phyloP scores from a whole-genome alignment of 257 asterid genomes.

The Scutellaria barbata region DNA sequence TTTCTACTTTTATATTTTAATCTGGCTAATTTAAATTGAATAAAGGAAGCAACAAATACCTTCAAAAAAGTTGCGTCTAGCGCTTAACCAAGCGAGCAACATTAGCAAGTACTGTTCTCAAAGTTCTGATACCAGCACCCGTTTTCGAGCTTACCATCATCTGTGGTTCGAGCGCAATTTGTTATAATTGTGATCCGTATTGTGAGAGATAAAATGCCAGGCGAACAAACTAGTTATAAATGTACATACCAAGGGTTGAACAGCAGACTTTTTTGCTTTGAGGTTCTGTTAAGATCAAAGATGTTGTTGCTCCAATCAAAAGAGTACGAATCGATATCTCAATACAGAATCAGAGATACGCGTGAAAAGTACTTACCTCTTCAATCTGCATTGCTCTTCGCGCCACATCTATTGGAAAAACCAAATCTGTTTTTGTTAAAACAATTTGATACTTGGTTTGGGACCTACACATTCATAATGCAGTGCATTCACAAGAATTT shows the following conservation, averaged over 20 bases:
- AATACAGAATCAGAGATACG: not conserved
- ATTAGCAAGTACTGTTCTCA: constrained; percentile 81
- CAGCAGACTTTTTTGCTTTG: constrained; percentile 75
- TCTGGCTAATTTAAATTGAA: constrained; percentile 25
- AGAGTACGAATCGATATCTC: not conserved
- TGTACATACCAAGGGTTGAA: constrained; percentile 82
- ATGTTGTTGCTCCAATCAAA: constrained; percentile 29
- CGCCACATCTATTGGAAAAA: constrained; percentile 92
- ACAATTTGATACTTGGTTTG: constrained; percentile 89
- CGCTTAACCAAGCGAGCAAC: constrained; percentile 70
- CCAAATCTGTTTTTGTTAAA: constrained; percentile 87
- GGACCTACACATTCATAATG: constrained; percentile 53
- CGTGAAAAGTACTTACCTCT: constrained; percentile 60
- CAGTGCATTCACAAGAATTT: not conserved
- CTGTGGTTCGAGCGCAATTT: constrained; percentile 45
- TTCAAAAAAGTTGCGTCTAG: constrained; percentile 40
- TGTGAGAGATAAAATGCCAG: constrained; percentile 12
- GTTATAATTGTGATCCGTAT: constrained; percentile 11
- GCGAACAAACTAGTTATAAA: constrained; percentile 12
- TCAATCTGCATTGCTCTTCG: constrained; percentile 97
- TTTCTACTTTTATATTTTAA: not conserved
- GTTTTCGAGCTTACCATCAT: constrained; percentile 97
- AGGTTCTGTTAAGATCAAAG: constrained; percentile 66
- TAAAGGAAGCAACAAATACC: constrained; percentile 27
- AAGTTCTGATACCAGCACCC: constrained; percentile 92